Evolutionary conservation across 2,329 filamentous ascomycete species (phyloP).

Genomic region (Fusarium torreyae): DNA sequence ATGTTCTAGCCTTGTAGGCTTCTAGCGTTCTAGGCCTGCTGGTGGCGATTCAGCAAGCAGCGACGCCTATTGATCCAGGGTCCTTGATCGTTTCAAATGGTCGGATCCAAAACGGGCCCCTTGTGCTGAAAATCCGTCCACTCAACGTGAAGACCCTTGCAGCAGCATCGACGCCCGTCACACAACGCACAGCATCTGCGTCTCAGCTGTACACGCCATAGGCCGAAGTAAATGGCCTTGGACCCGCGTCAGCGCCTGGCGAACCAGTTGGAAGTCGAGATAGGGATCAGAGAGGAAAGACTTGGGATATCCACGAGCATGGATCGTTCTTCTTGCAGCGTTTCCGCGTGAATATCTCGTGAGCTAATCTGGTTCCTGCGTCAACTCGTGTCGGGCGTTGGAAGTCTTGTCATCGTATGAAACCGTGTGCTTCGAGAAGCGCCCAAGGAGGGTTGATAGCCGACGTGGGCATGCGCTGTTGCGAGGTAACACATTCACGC

Average conservation of each 20-base stretch:
- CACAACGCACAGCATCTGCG: slow-evolving; percentile 28
- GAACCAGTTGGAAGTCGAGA: slow-evolving; percentile 33
- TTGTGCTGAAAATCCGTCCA: slow-evolving; percentile 39
- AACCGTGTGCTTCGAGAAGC: slow-evolving; percentile 19
- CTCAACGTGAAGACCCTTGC: slow-evolving; percentile 35
- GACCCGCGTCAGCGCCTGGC: slow-evolving; percentile 43
- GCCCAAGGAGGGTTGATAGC: slow-evolving; percentile 12
- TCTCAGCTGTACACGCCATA: slow-evolving; percentile 20
- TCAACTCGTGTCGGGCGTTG: slow-evolving; percentile 14
- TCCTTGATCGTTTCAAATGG: slow-evolving; percentile 39
- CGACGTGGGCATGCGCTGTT: slow-evolving; percentile 13
- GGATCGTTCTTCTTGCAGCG: slow-evolving; percentile 19
- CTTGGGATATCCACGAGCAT: slow-evolving; percentile 2
- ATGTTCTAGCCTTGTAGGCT: slow-evolving; percentile 33
- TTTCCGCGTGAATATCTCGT: slow-evolving; percentile 15
- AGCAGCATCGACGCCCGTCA: slow-evolving; percentile 38
- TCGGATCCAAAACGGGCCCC: slow-evolving; percentile 39
- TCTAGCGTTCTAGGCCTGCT: slow-evolving; percentile 35
- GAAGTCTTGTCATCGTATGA: slow-evolving; percentile 7
- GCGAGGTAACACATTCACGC: slow-evolving; percentile 6
- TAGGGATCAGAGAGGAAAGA: slow-evolving; percentile 21
- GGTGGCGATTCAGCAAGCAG: slow-evolving; percentile 31
- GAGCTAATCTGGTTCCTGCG: slow-evolving; percentile 34
- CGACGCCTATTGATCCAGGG: slow-evolving; percentile 32
- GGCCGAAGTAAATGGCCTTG: slow-evolving; percentile 11